A percentile compares a stretch with the other conserved stretches of the same genome.
Evolutionary conservation across 345 rosid species (phyloP).

Genomic region (Adansonia digitata): DNA sequence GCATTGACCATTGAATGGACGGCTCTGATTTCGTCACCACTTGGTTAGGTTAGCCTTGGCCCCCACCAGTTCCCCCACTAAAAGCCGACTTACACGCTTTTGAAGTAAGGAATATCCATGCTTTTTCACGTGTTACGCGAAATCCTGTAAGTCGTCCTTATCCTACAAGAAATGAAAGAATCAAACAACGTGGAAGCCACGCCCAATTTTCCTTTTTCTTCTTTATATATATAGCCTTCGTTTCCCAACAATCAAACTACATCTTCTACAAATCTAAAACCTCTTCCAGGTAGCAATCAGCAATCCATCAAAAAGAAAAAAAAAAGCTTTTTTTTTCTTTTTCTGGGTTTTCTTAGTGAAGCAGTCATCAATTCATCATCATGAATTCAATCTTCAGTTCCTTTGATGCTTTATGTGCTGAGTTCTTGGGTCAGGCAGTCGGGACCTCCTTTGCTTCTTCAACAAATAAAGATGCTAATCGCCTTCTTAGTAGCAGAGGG

Average conservation of each 20-base stretch:
- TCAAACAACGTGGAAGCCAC: background rate
- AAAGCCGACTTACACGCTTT: slow-evolving; percentile 10
- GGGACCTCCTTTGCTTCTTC: slow-evolving; percentile 23
- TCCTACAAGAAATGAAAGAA: background rate
- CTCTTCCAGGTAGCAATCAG: background rate
- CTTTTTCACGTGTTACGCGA: background rate
- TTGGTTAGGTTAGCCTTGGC: background rate
- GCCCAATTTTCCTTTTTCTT: background rate
- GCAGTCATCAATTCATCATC: background rate
- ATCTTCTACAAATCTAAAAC: background rate
- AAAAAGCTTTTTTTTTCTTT: background rate
- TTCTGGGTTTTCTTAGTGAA: background rate
- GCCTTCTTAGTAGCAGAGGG: background rate
- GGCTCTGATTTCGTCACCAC: background rate
- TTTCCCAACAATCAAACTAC: background rate
- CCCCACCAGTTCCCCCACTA: background rate
- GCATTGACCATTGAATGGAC: background rate
- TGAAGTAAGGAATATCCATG: background rate
- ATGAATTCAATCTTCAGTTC: slow-evolving; percentile 82
- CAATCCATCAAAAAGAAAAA: background rate
- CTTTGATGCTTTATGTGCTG: slow-evolving; percentile 58
- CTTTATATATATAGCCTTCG: background rate
- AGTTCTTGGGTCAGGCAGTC: slow-evolving; percentile 41
- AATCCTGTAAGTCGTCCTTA: background rate
- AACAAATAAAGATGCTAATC: background rate